Conservation (phyloP, 805 yeast genomes). For the Pichia manshurica region DNA sequence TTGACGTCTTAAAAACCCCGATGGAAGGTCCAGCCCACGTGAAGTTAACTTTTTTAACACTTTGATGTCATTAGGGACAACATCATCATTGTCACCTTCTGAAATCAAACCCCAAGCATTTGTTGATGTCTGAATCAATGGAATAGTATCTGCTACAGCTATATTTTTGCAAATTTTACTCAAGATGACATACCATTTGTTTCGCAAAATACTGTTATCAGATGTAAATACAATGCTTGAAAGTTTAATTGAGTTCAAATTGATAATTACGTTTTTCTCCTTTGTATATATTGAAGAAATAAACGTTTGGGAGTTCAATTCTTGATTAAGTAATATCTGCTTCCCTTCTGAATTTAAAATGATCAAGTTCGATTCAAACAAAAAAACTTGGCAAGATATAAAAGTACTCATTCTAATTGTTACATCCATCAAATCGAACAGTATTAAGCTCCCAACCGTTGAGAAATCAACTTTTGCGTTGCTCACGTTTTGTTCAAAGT, state of each 20-base stretch:
- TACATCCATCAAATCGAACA: slow-evolving; percentile 24
- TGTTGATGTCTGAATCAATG: slow-evolving; percentile 43
- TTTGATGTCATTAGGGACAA: slow-evolving; percentile 37
- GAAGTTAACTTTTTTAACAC: slow-evolving; percentile 33
- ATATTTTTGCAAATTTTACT: slow-evolving; percentile 13
- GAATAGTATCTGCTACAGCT: slow-evolving; percentile 14
- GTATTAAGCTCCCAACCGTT: slow-evolving; percentile 20
- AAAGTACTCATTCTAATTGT: slow-evolving; percentile 7
- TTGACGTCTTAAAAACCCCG: slow-evolving; percentile 32
- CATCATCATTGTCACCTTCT: slow-evolving; percentile 15
- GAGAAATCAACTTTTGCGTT: slow-evolving; percentile 18
- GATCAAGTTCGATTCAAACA: slow-evolving; percentile 24
- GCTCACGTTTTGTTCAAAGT: slow-evolving; percentile 15
- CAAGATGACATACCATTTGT: slow-evolving; percentile 26
- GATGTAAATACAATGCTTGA: slow-evolving; percentile 22
- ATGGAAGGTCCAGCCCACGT: slow-evolving; percentile 39
- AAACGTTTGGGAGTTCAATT: slow-evolving; percentile 15
- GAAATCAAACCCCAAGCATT: slow-evolving; percentile 44
- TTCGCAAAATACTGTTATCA: slow-evolving; percentile 20
- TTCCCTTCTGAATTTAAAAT: slow-evolving; percentile 18
- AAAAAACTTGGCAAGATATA: slow-evolving; percentile 15
- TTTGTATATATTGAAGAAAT: slow-evolving; percentile 24
- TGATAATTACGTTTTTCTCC: slow-evolving; percentile 18
- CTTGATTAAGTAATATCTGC: slow-evolving; percentile 17
- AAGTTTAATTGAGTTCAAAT: slow-evolving; percentile 21